Conservation (phyloP, 495 filamentous ascomycete species). For the Podospora appendiculata region DNA sequence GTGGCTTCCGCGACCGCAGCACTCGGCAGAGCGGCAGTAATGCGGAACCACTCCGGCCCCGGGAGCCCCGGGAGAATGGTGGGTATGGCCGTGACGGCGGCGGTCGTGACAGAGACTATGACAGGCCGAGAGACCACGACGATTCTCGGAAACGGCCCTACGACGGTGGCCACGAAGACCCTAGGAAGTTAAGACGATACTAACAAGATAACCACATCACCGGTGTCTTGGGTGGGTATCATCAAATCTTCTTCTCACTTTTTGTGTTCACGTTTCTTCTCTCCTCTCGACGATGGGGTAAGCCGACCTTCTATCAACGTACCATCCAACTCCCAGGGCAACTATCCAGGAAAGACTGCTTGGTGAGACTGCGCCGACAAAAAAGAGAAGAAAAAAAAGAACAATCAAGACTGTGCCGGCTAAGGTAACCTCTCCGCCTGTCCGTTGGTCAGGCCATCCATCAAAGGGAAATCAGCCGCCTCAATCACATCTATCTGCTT, state of each 20-base stretch:
- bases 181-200: conserved; percentile 72
- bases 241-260: conserved; percentile 21
- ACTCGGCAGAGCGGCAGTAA: conserved; percentile 55
- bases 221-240: conserved; percentile 38
- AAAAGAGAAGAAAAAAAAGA: no score
- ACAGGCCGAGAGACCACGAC: conserved; percentile 41
- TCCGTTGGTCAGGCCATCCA: no score
- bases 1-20: conserved; percentile 51
- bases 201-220: conserved; percentile 28
- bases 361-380: no score
- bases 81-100: conserved; percentile 21
- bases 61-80: conserved; percentile 37
- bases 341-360: background rate
- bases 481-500: no score
- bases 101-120: conserved; percentile 43
- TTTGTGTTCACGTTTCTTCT: conserved; percentile 13
- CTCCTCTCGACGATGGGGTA: conserved; percentile 56
- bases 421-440: no score
- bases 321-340: background rate
- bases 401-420: no score
- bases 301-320: conserved; percentile 25
- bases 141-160: conserved; percentile 54
- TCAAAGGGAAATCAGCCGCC: no score
- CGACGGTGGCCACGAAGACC: conserved; percentile 70
- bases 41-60: conserved; percentile 57